A percentile compares a stretch with the other conserved stretches of the same genome.
These are phyloP conservation scores for Cyclotella distinguenda DNA, from an alignment of 108 stramenopile species.

Conservation along the genomic window DNA sequence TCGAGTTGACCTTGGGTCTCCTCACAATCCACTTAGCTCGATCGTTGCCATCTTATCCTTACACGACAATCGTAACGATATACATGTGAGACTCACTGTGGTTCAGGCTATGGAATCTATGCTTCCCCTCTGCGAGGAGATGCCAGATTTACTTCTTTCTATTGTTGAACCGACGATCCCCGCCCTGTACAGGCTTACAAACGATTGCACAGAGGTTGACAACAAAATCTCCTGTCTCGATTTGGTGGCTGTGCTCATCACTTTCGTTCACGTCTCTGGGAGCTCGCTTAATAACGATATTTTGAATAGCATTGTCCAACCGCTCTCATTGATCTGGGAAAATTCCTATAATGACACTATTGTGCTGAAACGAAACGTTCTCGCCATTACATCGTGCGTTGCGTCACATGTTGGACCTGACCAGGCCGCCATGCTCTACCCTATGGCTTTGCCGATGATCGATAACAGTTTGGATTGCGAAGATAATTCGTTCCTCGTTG, in stretches of 20 bases:
- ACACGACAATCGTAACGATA: slow-evolving; percentile 11
- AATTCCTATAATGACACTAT: slow-evolving; percentile 39
- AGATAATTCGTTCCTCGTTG: slow-evolving; percentile 39
- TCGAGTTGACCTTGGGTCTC: slow-evolving; percentile 14
- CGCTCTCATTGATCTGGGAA: slow-evolving; percentile 41
- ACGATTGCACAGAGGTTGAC: slow-evolving; percentile 40
- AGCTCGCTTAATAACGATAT: slow-evolving; percentile 18
- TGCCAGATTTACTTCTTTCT: slow-evolving; percentile 12
- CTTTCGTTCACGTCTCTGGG: slow-evolving; percentile 24
- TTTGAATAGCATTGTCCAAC: slow-evolving; percentile 32
- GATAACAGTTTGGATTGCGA: slow-evolving; percentile 40
- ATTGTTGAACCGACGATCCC: slow-evolving; percentile 20
- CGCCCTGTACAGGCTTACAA: slow-evolving; percentile 30
- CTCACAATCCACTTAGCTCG: slow-evolving; percentile 26
- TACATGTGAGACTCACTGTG: slow-evolving; percentile 27
- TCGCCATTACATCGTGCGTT: slow-evolving; percentile 35
- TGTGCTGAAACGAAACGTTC: slow-evolving; percentile 37
- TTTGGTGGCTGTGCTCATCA: slow-evolving; percentile 27
- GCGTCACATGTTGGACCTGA: slow-evolving; percentile 35
- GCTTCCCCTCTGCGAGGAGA: slow-evolving; percentile 30
- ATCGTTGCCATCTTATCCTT: slow-evolving; percentile 13
- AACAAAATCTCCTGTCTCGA: slow-evolving; percentile 36
- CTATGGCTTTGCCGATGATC: slow-evolving; percentile 45
- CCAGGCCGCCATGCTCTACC: slow-evolving; percentile 28
- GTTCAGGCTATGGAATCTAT: slow-evolving; percentile 36